phyloP scores from a whole-genome alignment of 169 alveolate species.

The Eimeria brunetti region DNA sequence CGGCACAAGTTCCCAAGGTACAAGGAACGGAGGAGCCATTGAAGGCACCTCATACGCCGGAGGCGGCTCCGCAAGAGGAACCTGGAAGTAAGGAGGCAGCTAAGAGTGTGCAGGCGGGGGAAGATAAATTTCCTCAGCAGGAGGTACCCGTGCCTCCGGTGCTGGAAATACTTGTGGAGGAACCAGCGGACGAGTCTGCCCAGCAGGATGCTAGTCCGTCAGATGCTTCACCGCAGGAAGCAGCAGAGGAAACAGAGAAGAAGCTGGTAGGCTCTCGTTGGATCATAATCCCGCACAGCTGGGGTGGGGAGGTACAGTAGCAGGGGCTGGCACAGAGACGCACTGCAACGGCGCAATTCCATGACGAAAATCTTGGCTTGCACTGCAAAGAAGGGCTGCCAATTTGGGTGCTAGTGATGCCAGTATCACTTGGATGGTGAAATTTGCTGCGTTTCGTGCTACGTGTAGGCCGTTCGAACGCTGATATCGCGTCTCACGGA shows the following conservation, averaged over 20 bases:
- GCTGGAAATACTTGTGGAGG: background rate
- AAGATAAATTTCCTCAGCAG: background rate
- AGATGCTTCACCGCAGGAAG: background rate
- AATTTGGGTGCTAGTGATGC: background rate
- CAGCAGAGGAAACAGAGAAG: background rate
- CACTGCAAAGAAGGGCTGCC: background rate
- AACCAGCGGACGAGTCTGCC: background rate
- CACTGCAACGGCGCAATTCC: background rate
- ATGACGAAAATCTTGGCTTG: background rate
- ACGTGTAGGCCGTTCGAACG: background rate
- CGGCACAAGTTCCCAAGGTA: background rate
- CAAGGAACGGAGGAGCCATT: background rate
- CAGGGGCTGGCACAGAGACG: background rate
- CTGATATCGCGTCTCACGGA: slow-evolving; percentile 1
- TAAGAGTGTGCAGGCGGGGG: background rate
- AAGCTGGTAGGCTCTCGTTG: background rate
- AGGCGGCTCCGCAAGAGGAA: background rate
- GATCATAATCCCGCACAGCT: background rate
- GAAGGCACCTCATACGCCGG: background rate
- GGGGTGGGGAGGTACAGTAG: background rate
- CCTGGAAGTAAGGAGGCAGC: background rate
- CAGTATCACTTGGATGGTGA: background rate
- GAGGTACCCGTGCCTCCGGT: slow-evolving; percentile 23
- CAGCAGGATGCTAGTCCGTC: background rate
- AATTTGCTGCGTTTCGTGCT: background rate